These are phyloP conservation scores for Fomes fomentarius DNA, from an alignment of 1,284 basidiomycete species.

Conservation along the genomic window DNA sequence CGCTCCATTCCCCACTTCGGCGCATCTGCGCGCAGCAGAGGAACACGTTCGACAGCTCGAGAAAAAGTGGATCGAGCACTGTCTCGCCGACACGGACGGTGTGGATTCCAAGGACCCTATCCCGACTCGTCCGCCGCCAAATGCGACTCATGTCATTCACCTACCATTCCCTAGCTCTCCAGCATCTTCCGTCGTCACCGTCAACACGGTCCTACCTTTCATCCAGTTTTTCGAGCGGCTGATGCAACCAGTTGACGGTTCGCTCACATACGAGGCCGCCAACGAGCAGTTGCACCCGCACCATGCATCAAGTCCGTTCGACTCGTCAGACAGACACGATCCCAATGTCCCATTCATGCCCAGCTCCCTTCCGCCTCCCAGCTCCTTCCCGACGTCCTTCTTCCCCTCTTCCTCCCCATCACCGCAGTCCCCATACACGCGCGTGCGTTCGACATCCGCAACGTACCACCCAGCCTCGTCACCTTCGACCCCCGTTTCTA, in stretches of 20 bases:
- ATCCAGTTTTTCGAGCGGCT: constrained; percentile 64
- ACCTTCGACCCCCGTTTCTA: constrained; percentile 29
- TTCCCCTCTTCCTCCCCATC: constrained; percentile 26
- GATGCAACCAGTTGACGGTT: constrained; percentile 45
- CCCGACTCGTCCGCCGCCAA: constrained; percentile 66
- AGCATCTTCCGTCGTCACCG: constrained; percentile 47
- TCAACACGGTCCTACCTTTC: constrained; percentile 58
- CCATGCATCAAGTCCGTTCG: constrained; percentile 12
- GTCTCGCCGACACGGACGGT: constrained; percentile 31
- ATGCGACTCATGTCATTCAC: constrained; percentile 73
- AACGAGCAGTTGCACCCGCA: constrained; percentile 24
- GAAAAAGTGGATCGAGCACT: constrained; percentile 57
- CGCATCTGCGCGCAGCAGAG: constrained; percentile 70
- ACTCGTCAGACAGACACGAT: constrained; percentile 9
- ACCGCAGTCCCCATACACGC: constrained; percentile 26
- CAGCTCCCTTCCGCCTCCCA: constrained; percentile 35
- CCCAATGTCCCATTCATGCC: constrained; percentile 27
- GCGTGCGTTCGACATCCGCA: constrained; percentile 35
- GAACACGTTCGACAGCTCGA: constrained; percentile 70
- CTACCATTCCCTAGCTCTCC: constrained; percentile 72
- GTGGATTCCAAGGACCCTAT: constrained; percentile 41
- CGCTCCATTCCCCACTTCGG: constrained; percentile 64
- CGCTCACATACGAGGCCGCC: constrained; percentile 27
- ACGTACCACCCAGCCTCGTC: constrained; percentile 35
- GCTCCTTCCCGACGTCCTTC: constrained; percentile 34